Percentiles rank a stretch among this genome's conserved stretches.
Evolutionary conservation across 768 basidiomycete species (phyloP).

Genomic region (Xerocomellus intermedius): DNA sequence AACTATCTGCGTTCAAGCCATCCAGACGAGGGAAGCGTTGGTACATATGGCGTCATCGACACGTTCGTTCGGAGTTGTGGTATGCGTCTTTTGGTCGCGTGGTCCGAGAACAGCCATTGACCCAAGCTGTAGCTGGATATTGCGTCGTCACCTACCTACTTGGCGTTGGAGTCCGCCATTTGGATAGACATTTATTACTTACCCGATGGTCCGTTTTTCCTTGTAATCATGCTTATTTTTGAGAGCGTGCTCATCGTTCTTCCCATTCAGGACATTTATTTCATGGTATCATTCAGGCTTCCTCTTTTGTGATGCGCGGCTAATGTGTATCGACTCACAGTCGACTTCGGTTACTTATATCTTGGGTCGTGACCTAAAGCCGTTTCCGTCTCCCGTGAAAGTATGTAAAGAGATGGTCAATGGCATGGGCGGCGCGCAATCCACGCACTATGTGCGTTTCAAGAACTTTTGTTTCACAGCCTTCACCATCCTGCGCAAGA

Average conservation of each 20-base stretch:
- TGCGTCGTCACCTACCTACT: conserved; percentile 96
- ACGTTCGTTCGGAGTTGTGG: conserved; percentile 97
- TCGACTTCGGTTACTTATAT: conserved; percentile 99
- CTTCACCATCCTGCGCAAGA: conserved; percentile 93
- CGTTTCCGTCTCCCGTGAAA: conserved; percentile 96
- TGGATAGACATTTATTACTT: conserved; percentile 96
- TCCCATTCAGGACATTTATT: conserved; percentile 78
- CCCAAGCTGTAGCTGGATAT: conserved; percentile 74
- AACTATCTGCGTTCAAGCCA: conserved; percentile 85
- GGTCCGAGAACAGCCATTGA: conserved; percentile 4
- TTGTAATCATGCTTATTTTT: not conserved
- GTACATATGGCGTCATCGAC: conserved; percentile 93
- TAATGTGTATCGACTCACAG: conserved; percentile 43
- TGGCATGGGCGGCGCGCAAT: conserved; percentile 97
- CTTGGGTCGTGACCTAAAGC: conserved; percentile 94
- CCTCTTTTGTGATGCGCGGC: not conserved
- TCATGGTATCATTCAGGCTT: conserved; percentile 62
- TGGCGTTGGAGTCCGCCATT: conserved; percentile 94
- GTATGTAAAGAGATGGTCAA: conserved; percentile 99
- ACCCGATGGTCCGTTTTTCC: conserved; percentile 68
- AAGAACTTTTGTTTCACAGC: conserved; percentile 98
- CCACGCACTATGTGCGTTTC: conserved; percentile 94
- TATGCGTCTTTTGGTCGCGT: conserved; percentile 39
- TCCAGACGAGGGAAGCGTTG: conserved; percentile 93
- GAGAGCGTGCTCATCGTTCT: not conserved